phyloP scores from a whole-genome alignment of 192 early-diverging fungal genomes.

The Coemansia sp. region DNA sequence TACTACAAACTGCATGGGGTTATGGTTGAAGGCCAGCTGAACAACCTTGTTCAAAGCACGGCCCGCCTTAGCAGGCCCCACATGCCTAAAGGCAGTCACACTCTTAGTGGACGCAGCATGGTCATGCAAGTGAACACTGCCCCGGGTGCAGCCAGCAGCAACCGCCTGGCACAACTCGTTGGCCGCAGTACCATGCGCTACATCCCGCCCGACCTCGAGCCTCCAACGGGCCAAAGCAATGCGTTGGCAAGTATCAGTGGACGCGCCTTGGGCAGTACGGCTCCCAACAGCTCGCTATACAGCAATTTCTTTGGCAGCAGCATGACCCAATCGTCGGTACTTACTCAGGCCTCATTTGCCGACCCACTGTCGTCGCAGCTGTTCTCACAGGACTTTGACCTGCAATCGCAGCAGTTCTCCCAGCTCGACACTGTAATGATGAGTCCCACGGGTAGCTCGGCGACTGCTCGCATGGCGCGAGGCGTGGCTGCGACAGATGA shows the following conservation, averaged over 20 bases:
- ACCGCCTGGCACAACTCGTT: conserved; percentile 44
- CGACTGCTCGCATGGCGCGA: not conserved
- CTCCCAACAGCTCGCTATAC: conserved; percentile 28
- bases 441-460: not conserved
- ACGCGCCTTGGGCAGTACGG: not conserved
- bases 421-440: conserved; percentile 49
- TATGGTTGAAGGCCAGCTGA: conserved; percentile 90
- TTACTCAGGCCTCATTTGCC: conserved; percentile 32
- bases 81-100: conserved; percentile 42
- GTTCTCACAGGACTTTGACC: conserved; percentile 37
- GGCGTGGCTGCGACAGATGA: not conserved
- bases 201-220: conserved; percentile 46
- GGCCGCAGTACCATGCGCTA: conserved; percentile 53
- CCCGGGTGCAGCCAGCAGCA: conserved; percentile 43
- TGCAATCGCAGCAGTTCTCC: conserved; percentile 39
- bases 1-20: conserved; percentile 87
- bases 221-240: not conserved
- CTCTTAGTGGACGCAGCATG: conserved; percentile 28
- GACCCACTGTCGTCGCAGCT: conserved; percentile 31
- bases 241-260: not conserved
- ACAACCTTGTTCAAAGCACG: conserved; percentile 81
- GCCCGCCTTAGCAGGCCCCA: conserved; percentile 84
- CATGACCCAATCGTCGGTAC: conserved; percentile 12
- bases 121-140: conserved; percentile 30
- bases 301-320: conserved; percentile 19